phyloP scores from a whole-genome alignment of 345 rosid genomes.

The Brassica carinata region DNA sequence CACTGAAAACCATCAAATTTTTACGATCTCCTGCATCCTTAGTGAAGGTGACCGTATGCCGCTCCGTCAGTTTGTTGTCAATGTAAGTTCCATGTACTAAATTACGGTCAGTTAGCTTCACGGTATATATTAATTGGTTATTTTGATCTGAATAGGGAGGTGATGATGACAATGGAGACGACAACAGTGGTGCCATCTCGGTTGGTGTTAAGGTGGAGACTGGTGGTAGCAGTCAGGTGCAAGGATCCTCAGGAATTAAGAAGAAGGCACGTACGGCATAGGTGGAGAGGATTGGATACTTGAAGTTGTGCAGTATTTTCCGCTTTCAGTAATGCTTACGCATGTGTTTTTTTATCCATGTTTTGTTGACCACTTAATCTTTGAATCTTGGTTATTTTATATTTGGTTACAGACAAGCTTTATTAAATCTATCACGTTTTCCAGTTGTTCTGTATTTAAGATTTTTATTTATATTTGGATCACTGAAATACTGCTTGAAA shows the following conservation, averaged over 20 bases:
- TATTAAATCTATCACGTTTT: background rate
- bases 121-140: too few relatives aligned
- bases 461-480: too few relatives aligned
- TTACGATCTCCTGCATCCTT: background rate
- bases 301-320: too few relatives aligned
- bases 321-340: too few relatives aligned
- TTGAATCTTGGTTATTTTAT: background rate
- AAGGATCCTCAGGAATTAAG: too few relatives aligned
- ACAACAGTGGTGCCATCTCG: too few relatives aligned
- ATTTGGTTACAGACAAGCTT: background rate
- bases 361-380: background rate
- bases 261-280: too few relatives aligned
- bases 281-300: too few relatives aligned
- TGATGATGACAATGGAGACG: too few relatives aligned
- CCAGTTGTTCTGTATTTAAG: too few relatives aligned
- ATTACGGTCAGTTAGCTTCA: background rate
- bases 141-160: too few relatives aligned
- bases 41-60: background rate
- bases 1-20: background rate
- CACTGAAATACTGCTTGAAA: too few relatives aligned
- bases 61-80: background rate
- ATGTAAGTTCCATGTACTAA: background rate
- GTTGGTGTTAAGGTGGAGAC: background rate
- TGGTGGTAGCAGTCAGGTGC: background rate
- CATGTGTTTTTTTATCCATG: background rate